Evolutionary conservation across 1,284 basidiomycete species (phyloP).

Genomic region (Ustilago nuda): DNA sequence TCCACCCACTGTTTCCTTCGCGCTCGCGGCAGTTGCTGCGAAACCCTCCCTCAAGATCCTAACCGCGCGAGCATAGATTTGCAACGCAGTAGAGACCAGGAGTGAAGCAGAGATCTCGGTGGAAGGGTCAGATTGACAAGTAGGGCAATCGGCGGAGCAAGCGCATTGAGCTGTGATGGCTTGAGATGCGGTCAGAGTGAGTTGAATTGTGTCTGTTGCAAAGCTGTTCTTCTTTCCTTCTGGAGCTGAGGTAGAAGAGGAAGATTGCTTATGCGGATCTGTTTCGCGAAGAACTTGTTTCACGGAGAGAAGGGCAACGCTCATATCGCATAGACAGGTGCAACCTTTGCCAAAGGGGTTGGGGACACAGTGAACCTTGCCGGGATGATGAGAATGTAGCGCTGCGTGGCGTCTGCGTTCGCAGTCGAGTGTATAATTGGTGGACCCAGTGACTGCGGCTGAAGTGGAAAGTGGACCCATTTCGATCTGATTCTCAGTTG

Average conservation of each 20-base stretch:
- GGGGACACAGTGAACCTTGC: constrained; percentile 67
- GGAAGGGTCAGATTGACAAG: constrained; percentile 61
- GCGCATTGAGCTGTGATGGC: constrained; percentile 64
- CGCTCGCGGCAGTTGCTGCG: constrained; percentile 13
- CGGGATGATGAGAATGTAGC: constrained; percentile 29
- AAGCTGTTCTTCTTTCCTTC: not conserved
- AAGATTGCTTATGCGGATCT: constrained; percentile 20
- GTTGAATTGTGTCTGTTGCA: constrained; percentile 53
- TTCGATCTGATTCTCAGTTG: constrained; percentile 8
- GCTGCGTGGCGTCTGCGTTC: constrained; percentile 23
- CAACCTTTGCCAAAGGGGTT: constrained; percentile 65
- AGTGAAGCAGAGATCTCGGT: constrained; percentile 59
- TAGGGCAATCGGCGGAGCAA: constrained; percentile 66
- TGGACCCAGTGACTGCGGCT: constrained; percentile 14
- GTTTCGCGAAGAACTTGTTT: constrained; percentile 52
- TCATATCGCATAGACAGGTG: constrained; percentile 64
- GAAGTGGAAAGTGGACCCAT: constrained; percentile 41
- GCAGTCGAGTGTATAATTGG: constrained; percentile 1
- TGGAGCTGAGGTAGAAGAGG: not conserved
- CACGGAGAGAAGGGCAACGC: constrained; percentile 61
- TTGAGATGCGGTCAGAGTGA: constrained; percentile 65
- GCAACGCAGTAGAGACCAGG: constrained; percentile 64
- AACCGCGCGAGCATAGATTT: constrained; percentile 67
- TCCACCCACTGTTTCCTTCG: not conserved
- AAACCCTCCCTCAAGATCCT: constrained; percentile 62